These are phyloP conservation scores for Pochonia chlamydosporia DNA, from an alignment of 2,329 filamentous ascomycete species.

Conservation along the genomic window DNA sequence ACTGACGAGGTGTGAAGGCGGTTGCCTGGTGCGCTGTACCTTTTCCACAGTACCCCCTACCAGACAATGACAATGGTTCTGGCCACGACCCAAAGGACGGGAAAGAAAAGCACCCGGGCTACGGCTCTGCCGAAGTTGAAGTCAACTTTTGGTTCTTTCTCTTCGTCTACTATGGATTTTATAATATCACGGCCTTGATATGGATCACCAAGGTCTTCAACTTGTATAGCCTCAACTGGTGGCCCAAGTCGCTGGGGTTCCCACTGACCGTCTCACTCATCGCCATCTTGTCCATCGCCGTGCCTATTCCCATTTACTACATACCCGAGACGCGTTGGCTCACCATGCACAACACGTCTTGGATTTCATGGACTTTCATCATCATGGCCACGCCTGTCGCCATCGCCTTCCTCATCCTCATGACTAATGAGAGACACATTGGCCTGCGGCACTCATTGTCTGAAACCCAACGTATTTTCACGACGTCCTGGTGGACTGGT, in stretches of 20 bases:
- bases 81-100: constrained; percentile 16
- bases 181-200: constrained; percentile 60
- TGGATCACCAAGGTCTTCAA: constrained; percentile 71
- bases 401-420: constrained; percentile 58
- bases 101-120: constrained; percentile 44
- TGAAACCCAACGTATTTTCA: constrained; percentile 63
- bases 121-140: constrained; percentile 57
- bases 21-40: constrained; percentile 61
- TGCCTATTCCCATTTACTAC: constrained; percentile 56
- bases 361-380: constrained; percentile 65
- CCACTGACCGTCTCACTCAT: constrained; percentile 58
- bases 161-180: constrained; percentile 64
- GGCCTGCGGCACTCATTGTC: constrained; percentile 55
- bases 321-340: constrained; percentile 46
- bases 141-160: constrained; percentile 70
- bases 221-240: constrained; percentile 66
- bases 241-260: constrained; percentile 59
- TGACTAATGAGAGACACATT: constrained; percentile 58
- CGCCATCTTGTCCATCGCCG: constrained; percentile 51
- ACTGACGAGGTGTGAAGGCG: constrained; percentile 32
- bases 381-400: constrained; percentile 65
- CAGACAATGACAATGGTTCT: constrained; percentile 32
- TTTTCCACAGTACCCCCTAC: constrained; percentile 56
- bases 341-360: constrained; percentile 58
- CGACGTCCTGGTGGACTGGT: constrained; percentile 59